Conservation (phyloP, 805 yeast species). For the Lachancea fermentati region DNA sequence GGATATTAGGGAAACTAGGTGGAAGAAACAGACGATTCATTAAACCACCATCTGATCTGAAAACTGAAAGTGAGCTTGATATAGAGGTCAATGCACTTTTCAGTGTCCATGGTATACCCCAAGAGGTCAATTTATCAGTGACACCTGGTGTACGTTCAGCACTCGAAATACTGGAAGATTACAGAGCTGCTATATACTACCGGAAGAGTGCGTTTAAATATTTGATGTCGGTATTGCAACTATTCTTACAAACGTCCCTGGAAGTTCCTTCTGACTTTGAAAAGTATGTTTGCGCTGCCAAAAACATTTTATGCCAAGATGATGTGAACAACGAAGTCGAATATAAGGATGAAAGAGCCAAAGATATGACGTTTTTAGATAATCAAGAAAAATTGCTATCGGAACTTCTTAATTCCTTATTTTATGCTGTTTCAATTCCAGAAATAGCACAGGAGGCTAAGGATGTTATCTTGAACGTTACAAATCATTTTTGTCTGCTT, state of each 20-base stretch:
- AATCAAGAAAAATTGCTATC: conserved; percentile 62
- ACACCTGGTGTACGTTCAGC: conserved; percentile 84
- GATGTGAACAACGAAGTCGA: conserved; percentile 33
- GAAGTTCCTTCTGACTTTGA: conserved; percentile 38
- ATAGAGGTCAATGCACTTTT: conserved; percentile 68
- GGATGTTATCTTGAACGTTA: conserved; percentile 53
- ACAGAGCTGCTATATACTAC: conserved; percentile 51
- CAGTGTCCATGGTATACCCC: conserved; percentile 60
- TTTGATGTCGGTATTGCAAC: conserved; percentile 55
- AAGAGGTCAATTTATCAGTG: conserved; percentile 63
- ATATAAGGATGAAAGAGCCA: conserved; percentile 36
- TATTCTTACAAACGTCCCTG: conserved; percentile 48
- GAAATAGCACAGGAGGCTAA: conserved; percentile 67
- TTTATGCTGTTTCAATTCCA: conserved; percentile 69
- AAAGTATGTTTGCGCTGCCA: conserved; percentile 44
- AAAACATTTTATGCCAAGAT: conserved; percentile 31
- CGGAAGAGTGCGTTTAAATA: conserved; percentile 74
- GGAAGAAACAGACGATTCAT: conserved; percentile 89
- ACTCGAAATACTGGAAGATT: conserved; percentile 64
- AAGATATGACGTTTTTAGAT: conserved; percentile 44
- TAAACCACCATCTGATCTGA: conserved; percentile 65
- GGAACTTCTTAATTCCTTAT: conserved; percentile 61
- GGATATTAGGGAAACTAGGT: conserved; percentile 91
- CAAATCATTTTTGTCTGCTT: conserved; percentile 73
- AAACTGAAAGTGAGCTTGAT: conserved; percentile 46